phyloP scores from a whole-genome alignment of 1,284 basidiomycete species.

The Cryptococcus jaspeensis region DNA sequence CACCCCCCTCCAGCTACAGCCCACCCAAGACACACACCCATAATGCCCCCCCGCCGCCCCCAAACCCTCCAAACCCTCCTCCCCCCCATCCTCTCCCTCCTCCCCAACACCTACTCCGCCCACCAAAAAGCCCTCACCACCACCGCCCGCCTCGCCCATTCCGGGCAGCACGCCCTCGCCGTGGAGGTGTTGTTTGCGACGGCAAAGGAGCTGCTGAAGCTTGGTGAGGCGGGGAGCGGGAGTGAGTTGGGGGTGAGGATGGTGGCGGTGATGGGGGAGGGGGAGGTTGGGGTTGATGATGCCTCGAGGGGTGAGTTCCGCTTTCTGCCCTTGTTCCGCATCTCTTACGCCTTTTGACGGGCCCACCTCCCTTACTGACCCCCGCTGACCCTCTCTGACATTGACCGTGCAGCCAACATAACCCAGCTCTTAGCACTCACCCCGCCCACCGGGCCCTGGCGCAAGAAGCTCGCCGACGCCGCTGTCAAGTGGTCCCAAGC shows the following conservation, averaged over 20 bases:
- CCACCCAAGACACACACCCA: constrained; percentile 1
- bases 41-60: constrained; percentile 43
- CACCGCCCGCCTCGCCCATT: constrained; percentile 76
- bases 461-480: constrained; percentile 54
- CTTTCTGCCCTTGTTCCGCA: no score
- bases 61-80: constrained; percentile 42
- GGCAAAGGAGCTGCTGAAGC: constrained; percentile 77
- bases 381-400: neutral
- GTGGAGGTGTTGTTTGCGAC: constrained; percentile 85
- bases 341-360: no score
- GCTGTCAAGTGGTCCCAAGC: constrained; percentile 69
- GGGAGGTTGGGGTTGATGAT: constrained; percentile 67
- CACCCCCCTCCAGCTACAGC: neutral
- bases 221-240: constrained; percentile 81
- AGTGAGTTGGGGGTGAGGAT: constrained; percentile 75
- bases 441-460: constrained; percentile 51
- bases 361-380: neutral
- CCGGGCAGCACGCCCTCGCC: constrained; percentile 68
- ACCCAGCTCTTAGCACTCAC: constrained; percentile 54
- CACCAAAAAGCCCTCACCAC: constrained; percentile 95
- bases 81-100: constrained; percentile 47
- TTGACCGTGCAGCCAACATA: constrained; percentile 36
- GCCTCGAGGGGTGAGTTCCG: constrained; percentile 64
- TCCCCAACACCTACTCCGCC: constrained; percentile 72
- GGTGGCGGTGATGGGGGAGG: constrained; percentile 74